Evolutionary conservation across 768 basidiomycete species (phyloP), one percentile per base, ranked within the genome.

Genomic region (Baorangia bicolor): DNA sequence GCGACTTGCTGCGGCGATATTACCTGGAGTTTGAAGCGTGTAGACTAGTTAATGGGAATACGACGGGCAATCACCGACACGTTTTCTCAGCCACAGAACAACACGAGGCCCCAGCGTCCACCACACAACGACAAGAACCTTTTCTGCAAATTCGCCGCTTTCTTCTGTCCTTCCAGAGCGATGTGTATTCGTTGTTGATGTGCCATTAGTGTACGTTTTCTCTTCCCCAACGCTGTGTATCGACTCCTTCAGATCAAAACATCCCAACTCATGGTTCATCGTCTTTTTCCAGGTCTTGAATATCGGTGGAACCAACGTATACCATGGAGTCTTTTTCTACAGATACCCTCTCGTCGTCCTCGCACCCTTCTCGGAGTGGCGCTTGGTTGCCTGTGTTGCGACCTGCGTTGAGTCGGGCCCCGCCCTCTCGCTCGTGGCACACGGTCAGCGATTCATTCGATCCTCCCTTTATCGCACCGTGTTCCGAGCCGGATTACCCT

Each of bases 21-120:
- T 37, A 51, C 23, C 35, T 37, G 12, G 48, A 14, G 10, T 21
- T 7, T 47, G 46, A 34, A 21, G 43, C 43, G 44, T 45, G 44
- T 45, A 37, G 37, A 34, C 30, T 51, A 53, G 51, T 51, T 2
- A 57, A 67, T 51, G 65, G 63, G 59, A 61, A 55, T 68, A 60
- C 47, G 48, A 58, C 64, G 62, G 63, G 59, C 61, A 61, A 69
- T 67, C 61, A 57, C 61, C 70, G 55, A 68, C 68, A 69, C 69
- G 71, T 73, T 70, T 68, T 69, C 71, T 69, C 69, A 71, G 69
- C 69, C 69, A 71, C 69, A 46, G 51, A 38, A 33, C 62, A 63
- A 65, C 71, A 71, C 69, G 69, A 73, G 69, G 69, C 57, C 60
- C 7, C 52, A 56, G 46, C 59, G 55, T 58, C 60, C 27, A 40